Conservation (phyloP, 116 monocot species). For the Phalaenopsis hybrid region DNA sequence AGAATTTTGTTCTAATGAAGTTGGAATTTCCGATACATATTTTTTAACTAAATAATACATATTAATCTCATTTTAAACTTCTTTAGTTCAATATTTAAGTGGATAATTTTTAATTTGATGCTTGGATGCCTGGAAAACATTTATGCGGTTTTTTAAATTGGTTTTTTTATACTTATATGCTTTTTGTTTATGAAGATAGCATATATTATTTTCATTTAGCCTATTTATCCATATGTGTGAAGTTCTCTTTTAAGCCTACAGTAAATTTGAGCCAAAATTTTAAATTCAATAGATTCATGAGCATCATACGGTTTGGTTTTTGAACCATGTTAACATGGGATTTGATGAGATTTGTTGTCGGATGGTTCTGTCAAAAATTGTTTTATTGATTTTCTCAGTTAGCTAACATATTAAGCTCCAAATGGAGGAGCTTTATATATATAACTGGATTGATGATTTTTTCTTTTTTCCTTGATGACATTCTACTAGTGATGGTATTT, state of each 20-base stretch:
- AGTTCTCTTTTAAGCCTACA: not conserved
- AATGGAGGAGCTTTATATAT: not conserved
- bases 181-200: not conserved
- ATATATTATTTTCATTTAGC: not conserved
- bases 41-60: too few species aligned
- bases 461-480: not conserved
- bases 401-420: not conserved
- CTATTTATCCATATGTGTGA: not conserved
- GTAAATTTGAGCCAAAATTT: not conserved
- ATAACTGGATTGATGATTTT: not conserved
- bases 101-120: not conserved
- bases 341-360: not conserved
- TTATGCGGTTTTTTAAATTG: not conserved
- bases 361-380: not conserved
- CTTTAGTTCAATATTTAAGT: not conserved
- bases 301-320: not conserved
- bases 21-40: not conserved
- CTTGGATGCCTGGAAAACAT: not conserved
- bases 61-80: not conserved
- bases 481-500: not conserved
- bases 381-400: not conserved
- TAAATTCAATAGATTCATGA: not conserved
- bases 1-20: not conserved
- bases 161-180: not conserved
- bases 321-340: not conserved